These are phyloP conservation scores for Lachancea waltii DNA, from an alignment of 805 yeast species.

Conservation along the genomic window DNA sequence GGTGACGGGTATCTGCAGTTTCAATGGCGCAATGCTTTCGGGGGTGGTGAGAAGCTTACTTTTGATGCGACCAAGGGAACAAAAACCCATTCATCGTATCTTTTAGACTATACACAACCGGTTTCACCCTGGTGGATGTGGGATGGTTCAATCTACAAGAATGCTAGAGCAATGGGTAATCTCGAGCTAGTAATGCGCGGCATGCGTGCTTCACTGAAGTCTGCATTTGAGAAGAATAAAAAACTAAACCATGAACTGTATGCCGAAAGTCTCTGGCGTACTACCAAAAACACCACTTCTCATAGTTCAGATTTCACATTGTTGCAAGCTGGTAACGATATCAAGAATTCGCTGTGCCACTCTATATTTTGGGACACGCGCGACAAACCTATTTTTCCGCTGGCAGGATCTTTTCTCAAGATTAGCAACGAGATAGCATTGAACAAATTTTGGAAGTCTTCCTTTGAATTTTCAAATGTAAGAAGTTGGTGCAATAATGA, in stretches of 20 bases:
- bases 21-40: conserved; percentile 54
- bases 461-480: conserved; percentile 28
- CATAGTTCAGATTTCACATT: conserved; percentile 51
- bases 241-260: conserved; percentile 44
- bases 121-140: conserved; percentile 45
- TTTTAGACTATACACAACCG: conserved; percentile 48
- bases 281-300: conserved; percentile 36
- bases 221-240: conserved; percentile 19
- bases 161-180: conserved; percentile 49
- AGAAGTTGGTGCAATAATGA: conserved; percentile 24
- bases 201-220: conserved; percentile 14
- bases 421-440: conserved; percentile 41
- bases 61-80: conserved; percentile 56
- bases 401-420: conserved; percentile 38
- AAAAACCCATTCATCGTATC: conserved; percentile 48
- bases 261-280: conserved; percentile 40
- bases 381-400: conserved; percentile 38
- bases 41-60: conserved; percentile 59
- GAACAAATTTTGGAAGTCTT: conserved; percentile 22
- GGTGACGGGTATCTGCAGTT: conserved; percentile 89
- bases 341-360: conserved; percentile 49
- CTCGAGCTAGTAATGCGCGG: conserved; percentile 47
- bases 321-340: conserved; percentile 52
- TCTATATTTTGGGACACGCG: conserved; percentile 38
- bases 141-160: conserved; percentile 46